Percentiles rank a stretch among this genome's conserved stretches.
Conservation (phyloP, 2,329 filamentous ascomycete species). For the Monosporascus sp. region DNA sequence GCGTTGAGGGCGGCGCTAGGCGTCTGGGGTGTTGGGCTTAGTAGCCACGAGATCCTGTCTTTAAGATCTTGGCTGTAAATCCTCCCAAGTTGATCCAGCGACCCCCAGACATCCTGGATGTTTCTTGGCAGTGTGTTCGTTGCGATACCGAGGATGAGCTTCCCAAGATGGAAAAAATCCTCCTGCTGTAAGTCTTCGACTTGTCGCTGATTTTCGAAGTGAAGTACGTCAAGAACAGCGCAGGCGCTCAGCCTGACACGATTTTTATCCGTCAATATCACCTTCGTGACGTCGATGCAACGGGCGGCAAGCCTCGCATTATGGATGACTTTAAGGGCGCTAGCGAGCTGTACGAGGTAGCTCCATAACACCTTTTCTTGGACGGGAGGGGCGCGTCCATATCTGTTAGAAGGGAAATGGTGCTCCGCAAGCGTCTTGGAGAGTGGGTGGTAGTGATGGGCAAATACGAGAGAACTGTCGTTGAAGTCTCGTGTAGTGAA, state of each 20-base stretch:
- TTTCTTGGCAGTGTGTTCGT: conserved; percentile 55
- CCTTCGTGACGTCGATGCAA: conserved; percentile 80
- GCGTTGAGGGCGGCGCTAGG: conserved; percentile 8
- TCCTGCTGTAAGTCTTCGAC: conserved; percentile 77
- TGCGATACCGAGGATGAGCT: conserved; percentile 75
- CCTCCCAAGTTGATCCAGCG: conserved; percentile 70
- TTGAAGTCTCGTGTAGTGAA: conserved; percentile 92
- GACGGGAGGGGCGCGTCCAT: conserved; percentile 42
- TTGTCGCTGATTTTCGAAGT: conserved; percentile 66
- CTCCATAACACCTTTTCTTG: conserved; percentile 79
- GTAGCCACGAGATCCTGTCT: conserved; percentile 75
- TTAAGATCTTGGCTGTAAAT: conserved; percentile 74
- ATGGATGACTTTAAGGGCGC: conserved; percentile 83
- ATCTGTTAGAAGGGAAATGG: conserved; percentile 55
- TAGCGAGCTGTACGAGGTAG: conserved; percentile 87
- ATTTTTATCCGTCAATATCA: conserved; percentile 85
- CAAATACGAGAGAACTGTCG: conserved; percentile 90
- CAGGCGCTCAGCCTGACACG: conserved; percentile 84
- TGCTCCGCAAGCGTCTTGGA: conserved; percentile 85
- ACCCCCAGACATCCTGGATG: conserved; percentile 58
- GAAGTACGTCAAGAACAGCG: conserved; percentile 81
- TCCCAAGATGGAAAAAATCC: conserved; percentile 79
- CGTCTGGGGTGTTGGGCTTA: conserved; percentile 55
- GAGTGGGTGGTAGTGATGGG: conserved; percentile 87
- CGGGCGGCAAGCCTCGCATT: conserved; percentile 74